phyloP scores from a whole-genome alignment of 306 rosid genomes.

The Purshia tridentata region DNA sequence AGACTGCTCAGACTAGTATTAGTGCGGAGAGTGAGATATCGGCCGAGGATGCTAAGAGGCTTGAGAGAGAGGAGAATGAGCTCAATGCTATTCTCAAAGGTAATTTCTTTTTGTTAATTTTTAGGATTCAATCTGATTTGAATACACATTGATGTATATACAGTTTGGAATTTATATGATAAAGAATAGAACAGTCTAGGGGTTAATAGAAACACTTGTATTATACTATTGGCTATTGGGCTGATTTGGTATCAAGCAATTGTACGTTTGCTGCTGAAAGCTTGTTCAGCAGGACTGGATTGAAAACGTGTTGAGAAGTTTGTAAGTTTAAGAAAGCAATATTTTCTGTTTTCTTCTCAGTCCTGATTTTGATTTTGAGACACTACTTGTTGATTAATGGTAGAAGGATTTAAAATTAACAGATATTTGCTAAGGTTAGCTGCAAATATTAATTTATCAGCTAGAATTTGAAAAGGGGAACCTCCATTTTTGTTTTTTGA shows the following conservation, averaged over 20 bases:
- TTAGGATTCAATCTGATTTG: background rate
- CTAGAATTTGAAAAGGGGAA: background rate
- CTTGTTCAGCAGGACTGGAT: too few relatives aligned
- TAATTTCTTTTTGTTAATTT: constrained; percentile 7
- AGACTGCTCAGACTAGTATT: background rate
- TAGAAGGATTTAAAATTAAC: background rate
- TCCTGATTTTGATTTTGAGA: background rate
- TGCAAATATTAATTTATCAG: background rate
- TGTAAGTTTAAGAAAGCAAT: too few relatives aligned
- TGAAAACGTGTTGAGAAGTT: too few relatives aligned
- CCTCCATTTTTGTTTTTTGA: background rate
- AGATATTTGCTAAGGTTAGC: background rate
- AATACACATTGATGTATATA: background rate
- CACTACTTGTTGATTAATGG: background rate
- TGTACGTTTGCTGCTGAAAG: background rate
- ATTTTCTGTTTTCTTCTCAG: background rate
- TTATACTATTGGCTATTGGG: background rate
- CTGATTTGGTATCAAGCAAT: background rate
- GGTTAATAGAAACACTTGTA: background rate
- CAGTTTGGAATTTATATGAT: background rate
- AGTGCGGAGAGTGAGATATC: constrained; percentile 19
- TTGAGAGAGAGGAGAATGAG: constrained; percentile 60
- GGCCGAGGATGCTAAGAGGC: constrained; percentile 39
- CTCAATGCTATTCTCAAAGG: constrained; percentile 69
- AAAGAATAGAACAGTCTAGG: background rate